Evolutionary conservation across 2,329 filamentous ascomycete species (phyloP), one percentile per base, ranked within the genome.

Genomic region (Exutisphaerella laricina): DNA sequence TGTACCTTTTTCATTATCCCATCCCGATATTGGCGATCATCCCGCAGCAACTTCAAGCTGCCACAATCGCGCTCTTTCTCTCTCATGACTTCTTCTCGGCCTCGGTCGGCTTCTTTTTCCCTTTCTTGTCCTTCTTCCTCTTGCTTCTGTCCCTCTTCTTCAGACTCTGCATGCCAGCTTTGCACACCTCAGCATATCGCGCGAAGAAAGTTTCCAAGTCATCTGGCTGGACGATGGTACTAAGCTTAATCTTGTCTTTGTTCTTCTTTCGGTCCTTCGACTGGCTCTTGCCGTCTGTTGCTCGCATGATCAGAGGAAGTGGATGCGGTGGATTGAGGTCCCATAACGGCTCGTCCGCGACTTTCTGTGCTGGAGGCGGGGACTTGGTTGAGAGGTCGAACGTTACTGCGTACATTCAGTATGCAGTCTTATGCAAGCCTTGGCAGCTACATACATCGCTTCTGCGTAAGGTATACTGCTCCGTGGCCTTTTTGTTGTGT

Each of bases 91-190:
- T 56, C 45, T 47, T 48, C 39, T 52, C 50, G 33, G 49, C 45
- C 7, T 22, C 42, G 31, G 20, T 43, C 28, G 48, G n/a, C 2
- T 70, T 74, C 65, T 75, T 80, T 70, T 83, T 86, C 51, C 84
- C 87, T 64, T 84, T 85, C 56, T 84, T 81, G 63, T 85, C 86
- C 71, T 78, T 79, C 69, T 84, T 85, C 54, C 82, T 81, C 75
- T 87, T 90, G 66, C 84, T 94, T 60, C 88, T 78, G 68, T 97
- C 90, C 55, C 92, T 77, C 62, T 94, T 95, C 78, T 95, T 97
- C 68, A 98, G 63, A 5, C 83, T 82, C 36, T 78, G 75, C 88
- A 97, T 96, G 4, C 88, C 88, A 0, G 75, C 71, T 71, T 94
- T 96, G 69, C 89, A 96, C 3, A 88, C 75, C 55, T 97, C 92